Percentiles rank a stretch among this genome's conserved stretches.
Conservation (phyloP, 2,329 filamentous ascomycete genomes). For the Chrysoporthe deuterocubensis region DNA sequence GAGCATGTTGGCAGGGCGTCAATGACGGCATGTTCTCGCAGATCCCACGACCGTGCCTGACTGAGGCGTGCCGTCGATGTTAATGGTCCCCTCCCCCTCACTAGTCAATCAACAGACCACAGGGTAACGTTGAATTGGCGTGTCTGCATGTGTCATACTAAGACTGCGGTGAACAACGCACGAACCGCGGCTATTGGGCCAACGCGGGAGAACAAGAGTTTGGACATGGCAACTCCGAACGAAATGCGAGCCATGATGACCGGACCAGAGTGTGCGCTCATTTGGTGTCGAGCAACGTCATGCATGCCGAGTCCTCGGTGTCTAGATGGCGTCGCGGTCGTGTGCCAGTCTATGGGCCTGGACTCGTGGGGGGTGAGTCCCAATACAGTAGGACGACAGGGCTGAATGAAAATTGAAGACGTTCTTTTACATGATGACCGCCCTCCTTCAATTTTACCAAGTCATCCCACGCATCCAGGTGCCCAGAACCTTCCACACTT, state of each 20-base stretch:
- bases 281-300: neutral
- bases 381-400: neutral
- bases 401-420: neutral
- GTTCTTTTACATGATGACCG: neutral
- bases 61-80: slow-evolving; percentile 17
- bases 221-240: neutral
- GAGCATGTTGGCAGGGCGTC: slow-evolving; percentile 16
- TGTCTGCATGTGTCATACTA: slow-evolving; percentile 19
- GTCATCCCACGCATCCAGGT: neutral
- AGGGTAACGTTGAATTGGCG: slow-evolving; percentile 10
- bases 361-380: neutral
- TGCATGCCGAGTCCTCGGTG: neutral
- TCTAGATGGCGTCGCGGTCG: slow-evolving; percentile 2
- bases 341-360: neutral
- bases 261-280: neutral
- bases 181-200: slow-evolving; percentile 12
- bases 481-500: slow-evolving; percentile 14
- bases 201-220: neutral
- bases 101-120: slow-evolving; percentile 10
- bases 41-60: slow-evolving; percentile 19
- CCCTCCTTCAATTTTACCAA: neutral
- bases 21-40: slow-evolving; percentile 23
- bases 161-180: slow-evolving; percentile 16
- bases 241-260: neutral
- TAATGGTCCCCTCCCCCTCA: neutral